These are phyloP conservation scores for Syzygium jambos DNA, from an alignment of 345 rosid genomes.

Conservation along the genomic window DNA sequence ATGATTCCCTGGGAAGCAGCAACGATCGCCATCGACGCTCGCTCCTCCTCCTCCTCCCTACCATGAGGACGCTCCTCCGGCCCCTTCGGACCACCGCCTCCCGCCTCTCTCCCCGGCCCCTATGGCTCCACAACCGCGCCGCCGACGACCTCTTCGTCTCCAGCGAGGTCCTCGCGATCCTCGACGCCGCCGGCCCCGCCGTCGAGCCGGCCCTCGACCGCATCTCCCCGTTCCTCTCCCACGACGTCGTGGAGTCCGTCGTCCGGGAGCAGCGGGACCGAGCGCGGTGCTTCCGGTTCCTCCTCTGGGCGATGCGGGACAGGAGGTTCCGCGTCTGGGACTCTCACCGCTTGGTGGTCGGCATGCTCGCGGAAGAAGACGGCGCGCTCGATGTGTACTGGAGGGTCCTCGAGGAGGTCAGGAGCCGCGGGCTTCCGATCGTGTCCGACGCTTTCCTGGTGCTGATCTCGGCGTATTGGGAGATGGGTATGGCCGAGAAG, in stretches of 20 bases:
- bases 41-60: background rate
- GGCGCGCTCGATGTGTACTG: slow-evolving; percentile 47
- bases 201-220: slow-evolving; percentile 1
- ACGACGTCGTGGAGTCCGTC: slow-evolving; percentile 31
- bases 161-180: slow-evolving; percentile 41
- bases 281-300: slow-evolving; percentile 59
- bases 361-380: slow-evolving; percentile 35
- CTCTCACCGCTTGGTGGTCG: slow-evolving; percentile 20
- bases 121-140: background rate
- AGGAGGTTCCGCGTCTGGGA: slow-evolving; percentile 31
- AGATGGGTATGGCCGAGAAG: slow-evolving; percentile 45
- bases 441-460: slow-evolving; percentile 42
- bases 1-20: background rate
- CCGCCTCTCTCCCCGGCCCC: slow-evolving; percentile 1
- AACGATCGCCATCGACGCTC: background rate
- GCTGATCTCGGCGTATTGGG: slow-evolving; percentile 49
- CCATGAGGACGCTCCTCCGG: background rate
- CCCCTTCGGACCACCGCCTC: background rate
- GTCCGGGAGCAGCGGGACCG: slow-evolving; percentile 35
- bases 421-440: slow-evolving; percentile 18
- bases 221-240: slow-evolving; percentile 3
- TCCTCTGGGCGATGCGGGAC: slow-evolving; percentile 62
- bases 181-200: slow-evolving; percentile 18
- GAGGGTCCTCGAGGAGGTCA: slow-evolving; percentile 52
- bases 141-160: slow-evolving; percentile 8